Percentiles rank a stretch among this genome's conserved stretches.
Conservation (phyloP, 2,329 filamentous ascomycete genomes). For the Rhinocladiella mackenziei region DNA sequence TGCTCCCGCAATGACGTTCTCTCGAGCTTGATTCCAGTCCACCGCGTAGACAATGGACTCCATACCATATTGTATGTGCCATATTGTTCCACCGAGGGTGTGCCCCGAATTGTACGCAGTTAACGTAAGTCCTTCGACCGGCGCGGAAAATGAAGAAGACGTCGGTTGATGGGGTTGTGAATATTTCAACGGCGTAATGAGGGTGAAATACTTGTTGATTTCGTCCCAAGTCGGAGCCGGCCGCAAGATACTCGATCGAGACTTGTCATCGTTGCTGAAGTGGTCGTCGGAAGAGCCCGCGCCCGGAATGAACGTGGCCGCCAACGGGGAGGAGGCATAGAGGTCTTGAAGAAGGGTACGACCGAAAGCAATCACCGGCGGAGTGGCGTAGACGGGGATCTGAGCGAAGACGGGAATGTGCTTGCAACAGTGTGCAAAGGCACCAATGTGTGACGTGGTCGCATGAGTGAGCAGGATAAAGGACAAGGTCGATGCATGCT, state of each 20-base stretch:
- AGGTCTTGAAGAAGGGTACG: constrained; percentile 87
- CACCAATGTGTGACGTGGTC: constrained; percentile 84
- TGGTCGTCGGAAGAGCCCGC: constrained; percentile 32
- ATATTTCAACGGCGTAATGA: constrained; percentile 91
- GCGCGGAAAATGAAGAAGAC: constrained; percentile 79
- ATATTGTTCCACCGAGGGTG: constrained; percentile 93
- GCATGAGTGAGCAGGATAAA: constrained; percentile 93
- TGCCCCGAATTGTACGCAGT: constrained; percentile 97
- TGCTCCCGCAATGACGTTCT: constrained; percentile 89
- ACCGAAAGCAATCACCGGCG: constrained; percentile 87
- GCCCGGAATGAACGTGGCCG: constrained; percentile 72
- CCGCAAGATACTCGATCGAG: constrained; percentile 51
- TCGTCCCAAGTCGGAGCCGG: constrained; percentile 77
- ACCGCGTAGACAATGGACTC: constrained; percentile 97
- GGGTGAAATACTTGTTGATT: constrained; percentile 85
- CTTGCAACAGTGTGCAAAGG: constrained; percentile 95
- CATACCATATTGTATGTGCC: constrained; percentile 95
- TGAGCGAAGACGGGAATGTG: constrained; percentile 87
- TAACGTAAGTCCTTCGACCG: constrained; percentile 84
- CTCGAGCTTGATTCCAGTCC: constrained; percentile 96
- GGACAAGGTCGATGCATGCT: constrained; percentile 86
- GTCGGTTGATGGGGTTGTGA: constrained; percentile 91
- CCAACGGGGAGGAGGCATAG: constrained; percentile 84
- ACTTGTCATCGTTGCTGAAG: constrained; percentile 46
- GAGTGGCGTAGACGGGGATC: constrained; percentile 91